Conservation (phyloP, 1,139 yeast species). For the Petasospora fabianii region DNA sequence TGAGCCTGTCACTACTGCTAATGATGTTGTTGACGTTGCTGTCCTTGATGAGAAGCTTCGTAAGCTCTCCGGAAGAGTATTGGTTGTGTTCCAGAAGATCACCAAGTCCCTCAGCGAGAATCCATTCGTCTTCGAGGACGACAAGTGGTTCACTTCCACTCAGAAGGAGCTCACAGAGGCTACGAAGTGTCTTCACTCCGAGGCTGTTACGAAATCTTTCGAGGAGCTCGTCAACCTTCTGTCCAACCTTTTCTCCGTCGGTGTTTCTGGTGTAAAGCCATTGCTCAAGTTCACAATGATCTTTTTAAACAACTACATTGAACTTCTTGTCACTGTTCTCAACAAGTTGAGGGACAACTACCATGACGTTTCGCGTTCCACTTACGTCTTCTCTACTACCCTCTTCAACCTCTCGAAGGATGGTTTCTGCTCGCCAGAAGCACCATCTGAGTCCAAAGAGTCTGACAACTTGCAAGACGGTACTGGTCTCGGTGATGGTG, state of each 20-base stretch:
- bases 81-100: constrained; percentile 65
- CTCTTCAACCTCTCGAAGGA: constrained; percentile 64
- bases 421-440: constrained; percentile 93
- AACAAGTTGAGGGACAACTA: constrained; percentile 45
- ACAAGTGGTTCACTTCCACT: constrained; percentile 57
- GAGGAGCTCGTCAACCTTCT: constrained; percentile 32
- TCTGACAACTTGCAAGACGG: constrained; percentile 71
- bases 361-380: constrained; percentile 52
- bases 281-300: constrained; percentile 56
- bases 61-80: constrained; percentile 53
- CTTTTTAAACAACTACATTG: constrained; percentile 49
- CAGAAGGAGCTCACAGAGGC: constrained; percentile 43
- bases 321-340: constrained; percentile 41
- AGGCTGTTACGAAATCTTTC: constrained; percentile 30
- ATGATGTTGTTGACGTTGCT: constrained; percentile 26
- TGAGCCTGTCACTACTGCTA: background rate
- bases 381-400: constrained; percentile 54
- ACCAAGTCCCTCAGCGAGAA: constrained; percentile 34
- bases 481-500: constrained; percentile 97
- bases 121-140: constrained; percentile 46
- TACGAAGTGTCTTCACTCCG: constrained; percentile 36
- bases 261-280: constrained; percentile 36
- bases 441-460: constrained; percentile 64
- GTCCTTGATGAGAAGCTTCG: constrained; percentile 47
- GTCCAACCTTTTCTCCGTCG: constrained; percentile 35